These are phyloP conservation scores for Onygenales sp. DNA, from an alignment of 2,329 filamentous ascomycete genomes.

Conservation along the genomic window DNA sequence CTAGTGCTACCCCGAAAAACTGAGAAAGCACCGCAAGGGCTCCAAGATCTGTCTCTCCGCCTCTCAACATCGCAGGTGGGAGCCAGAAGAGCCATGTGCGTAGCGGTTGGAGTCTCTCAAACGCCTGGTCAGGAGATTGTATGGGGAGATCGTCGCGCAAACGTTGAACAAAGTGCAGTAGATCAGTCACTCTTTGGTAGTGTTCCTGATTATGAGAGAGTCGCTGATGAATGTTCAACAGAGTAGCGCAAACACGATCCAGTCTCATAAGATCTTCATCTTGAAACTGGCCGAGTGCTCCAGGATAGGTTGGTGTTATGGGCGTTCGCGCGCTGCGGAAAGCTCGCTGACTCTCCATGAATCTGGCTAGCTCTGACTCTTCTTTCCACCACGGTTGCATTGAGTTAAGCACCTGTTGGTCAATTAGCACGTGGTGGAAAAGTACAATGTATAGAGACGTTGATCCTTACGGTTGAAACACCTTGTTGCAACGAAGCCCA, in stretches of 20 bases:
- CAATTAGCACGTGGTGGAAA: slow-evolving; percentile 17
- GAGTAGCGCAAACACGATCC: slow-evolving; percentile 56
- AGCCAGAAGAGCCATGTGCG: slow-evolving; percentile 95
- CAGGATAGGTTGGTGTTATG: slow-evolving; percentile 22
- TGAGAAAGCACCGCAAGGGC: slow-evolving; percentile 79
- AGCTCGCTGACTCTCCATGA: slow-evolving; percentile 31
- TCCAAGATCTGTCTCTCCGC: slow-evolving; percentile 63
- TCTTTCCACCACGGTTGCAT: slow-evolving; percentile 84
- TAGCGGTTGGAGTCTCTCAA: slow-evolving; percentile 78
- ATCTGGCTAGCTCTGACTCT: slow-evolving; percentile 56
- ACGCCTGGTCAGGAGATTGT: slow-evolving; percentile 70
- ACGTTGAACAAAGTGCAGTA: slow-evolving; percentile 63
- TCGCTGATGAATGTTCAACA: slow-evolving; percentile 49
- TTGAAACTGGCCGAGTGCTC: slow-evolving; percentile 17
- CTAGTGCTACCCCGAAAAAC: slow-evolving; percentile 79
- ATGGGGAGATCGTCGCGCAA: slow-evolving; percentile 61
- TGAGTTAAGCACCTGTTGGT: slow-evolving; percentile 64
- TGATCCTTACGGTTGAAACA: slow-evolving; percentile 64
- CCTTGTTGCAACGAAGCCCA: slow-evolving; percentile 92
- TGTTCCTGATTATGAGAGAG: slow-evolving; percentile 62
- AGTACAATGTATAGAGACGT: not conserved
- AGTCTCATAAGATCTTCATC: slow-evolving; percentile 64
- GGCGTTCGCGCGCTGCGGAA: slow-evolving; percentile 26
- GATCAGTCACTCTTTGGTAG: slow-evolving; percentile 56
- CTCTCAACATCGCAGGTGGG: slow-evolving; percentile 72